Conservation (phyloP, 176 grass and related monocot genomes). For the Phragmites australis region DNA sequence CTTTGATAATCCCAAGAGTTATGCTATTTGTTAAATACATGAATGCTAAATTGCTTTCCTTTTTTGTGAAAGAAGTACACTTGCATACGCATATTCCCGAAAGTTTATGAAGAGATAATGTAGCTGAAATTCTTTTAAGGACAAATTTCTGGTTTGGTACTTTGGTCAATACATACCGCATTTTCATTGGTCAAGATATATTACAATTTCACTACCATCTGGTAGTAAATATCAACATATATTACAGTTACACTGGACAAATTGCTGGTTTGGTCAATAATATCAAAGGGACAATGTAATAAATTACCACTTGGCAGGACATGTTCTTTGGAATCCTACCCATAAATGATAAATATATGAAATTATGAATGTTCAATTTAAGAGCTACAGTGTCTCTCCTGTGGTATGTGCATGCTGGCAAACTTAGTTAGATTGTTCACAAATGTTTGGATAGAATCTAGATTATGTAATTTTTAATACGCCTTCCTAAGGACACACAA, state of each 20-base stretch:
- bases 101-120: neutral
- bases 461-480: too few species aligned
- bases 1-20: conserved; percentile 33
- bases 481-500: neutral
- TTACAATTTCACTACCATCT: neutral
- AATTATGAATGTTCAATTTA: neutral
- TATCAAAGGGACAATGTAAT: neutral
- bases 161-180: neutral
- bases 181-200: conserved; percentile 26
- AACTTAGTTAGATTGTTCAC: neutral
- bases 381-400: neutral
- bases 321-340: neutral
- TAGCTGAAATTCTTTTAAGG: conserved; percentile 5
- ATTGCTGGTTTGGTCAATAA: neutral
- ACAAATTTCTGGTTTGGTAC: neutral
- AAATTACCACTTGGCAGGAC: neutral
- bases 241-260: neutral
- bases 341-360: neutral
- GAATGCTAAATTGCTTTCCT: conserved; percentile 16
- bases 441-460: neutral
- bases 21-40: conserved; percentile 5
- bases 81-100: neutral
- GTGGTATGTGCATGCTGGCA: neutral
- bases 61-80: neutral
- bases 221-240: neutral